Conservation (phyloP, 2,329 filamentous ascomycete genomes). For the Periconia digitata region DNA sequence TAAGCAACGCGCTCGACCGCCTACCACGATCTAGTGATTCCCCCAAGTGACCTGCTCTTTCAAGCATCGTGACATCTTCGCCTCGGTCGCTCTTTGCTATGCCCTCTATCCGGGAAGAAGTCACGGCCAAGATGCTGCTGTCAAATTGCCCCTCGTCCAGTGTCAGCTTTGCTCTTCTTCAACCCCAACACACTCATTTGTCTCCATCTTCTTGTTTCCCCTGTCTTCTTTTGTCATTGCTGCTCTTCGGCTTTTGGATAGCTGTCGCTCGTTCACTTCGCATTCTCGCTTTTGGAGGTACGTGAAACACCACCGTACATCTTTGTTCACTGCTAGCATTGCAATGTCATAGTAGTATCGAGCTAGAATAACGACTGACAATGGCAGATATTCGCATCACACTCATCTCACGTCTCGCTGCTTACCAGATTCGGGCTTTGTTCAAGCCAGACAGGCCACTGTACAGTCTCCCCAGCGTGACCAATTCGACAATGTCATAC, state of each 20-base stretch:
- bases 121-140: constrained; percentile 16
- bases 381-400: constrained; percentile 40
- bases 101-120: constrained; percentile 19
- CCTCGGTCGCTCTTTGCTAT: constrained; percentile 9
- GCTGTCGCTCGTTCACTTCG: constrained; percentile 35
- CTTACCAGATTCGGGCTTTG: constrained; percentile 13
- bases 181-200: constrained; percentile 39
- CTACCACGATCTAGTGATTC: background rate
- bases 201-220: constrained; percentile 40
- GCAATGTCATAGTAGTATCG: background rate
- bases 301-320: constrained; percentile 5
- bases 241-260: constrained; percentile 43
- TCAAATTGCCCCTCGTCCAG: constrained; percentile 21
- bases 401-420: constrained; percentile 35
- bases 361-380: constrained; percentile 6
- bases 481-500: constrained; percentile 35
- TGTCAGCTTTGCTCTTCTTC: constrained; percentile 12
- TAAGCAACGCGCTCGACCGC: background rate
- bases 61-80: background rate
- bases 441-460: constrained; percentile 10
- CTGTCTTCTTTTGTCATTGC: constrained; percentile 42
- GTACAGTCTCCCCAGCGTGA: constrained; percentile 2
- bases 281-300: constrained; percentile 34
- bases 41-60: constrained; percentile 2
- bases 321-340: background rate